These are phyloP conservation scores for Raffaelea ambrosiae DNA, from an alignment of 2,329 filamentous ascomycete genomes.

Conservation along the genomic window DNA sequence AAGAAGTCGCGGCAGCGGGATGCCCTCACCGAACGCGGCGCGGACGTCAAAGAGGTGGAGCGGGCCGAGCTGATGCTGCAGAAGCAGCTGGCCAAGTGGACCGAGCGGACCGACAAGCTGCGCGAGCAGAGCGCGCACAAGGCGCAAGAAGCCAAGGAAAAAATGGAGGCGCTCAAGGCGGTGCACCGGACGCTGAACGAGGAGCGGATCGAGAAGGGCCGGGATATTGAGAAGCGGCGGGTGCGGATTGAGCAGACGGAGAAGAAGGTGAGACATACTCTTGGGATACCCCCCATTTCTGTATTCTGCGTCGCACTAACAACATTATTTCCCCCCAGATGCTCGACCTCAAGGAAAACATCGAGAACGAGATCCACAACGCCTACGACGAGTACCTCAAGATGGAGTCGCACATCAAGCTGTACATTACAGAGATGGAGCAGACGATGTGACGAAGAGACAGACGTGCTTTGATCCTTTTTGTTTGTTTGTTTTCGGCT, in stretches of 20 bases:
- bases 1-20: slow-evolving; percentile 77
- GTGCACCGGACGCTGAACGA: slow-evolving; percentile 75
- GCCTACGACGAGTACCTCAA: slow-evolving; percentile 94
- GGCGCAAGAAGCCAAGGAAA: slow-evolving; percentile 69
- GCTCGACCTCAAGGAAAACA: slow-evolving; percentile 94
- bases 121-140: slow-evolving; percentile 74
- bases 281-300: neutral
- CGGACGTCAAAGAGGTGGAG: slow-evolving; percentile 87
- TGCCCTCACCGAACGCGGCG: slow-evolving; percentile 76
- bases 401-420: slow-evolving; percentile 92
- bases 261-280: slow-evolving; percentile 67
- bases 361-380: slow-evolving; percentile 85
- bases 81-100: slow-evolving; percentile 77
- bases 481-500: slow-evolving; percentile 9
- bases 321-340: slow-evolving; percentile 66
- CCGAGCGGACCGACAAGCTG: slow-evolving; percentile 76
- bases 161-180: slow-evolving; percentile 81
- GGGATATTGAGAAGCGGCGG: slow-evolving; percentile 83
- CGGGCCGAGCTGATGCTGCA: slow-evolving; percentile 75
- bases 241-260: slow-evolving; percentile 97
- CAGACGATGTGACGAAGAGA: slow-evolving; percentile 53
- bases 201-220: slow-evolving; percentile 77
- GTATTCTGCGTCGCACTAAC: slow-evolving; percentile 2
- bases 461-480: neutral
- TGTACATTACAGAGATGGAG: slow-evolving; percentile 99